Percentiles rank a stretch among this genome's conserved stretches.
phyloP scores from a whole-genome alignment of 352 stramenopile genomes.

The Phytophthora hybrid region DNA sequence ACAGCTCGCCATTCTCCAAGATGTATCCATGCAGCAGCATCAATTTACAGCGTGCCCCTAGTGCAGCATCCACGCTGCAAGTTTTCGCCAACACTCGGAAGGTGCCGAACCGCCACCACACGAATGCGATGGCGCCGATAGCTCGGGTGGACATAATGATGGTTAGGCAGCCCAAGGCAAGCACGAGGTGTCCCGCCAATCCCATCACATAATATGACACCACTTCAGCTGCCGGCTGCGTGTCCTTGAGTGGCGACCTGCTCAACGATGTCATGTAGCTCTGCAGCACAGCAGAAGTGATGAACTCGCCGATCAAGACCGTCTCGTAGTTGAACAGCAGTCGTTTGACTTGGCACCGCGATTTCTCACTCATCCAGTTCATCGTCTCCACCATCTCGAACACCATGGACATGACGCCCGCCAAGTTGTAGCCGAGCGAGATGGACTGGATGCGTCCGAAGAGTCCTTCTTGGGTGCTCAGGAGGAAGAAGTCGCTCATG shows the following conservation, averaged over 20 bases:
- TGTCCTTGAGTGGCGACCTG: constrained; percentile 16
- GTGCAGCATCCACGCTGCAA: constrained; percentile 28
- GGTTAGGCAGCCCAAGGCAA: constrained; percentile 28
- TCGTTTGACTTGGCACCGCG: constrained; percentile 14
- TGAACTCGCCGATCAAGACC: constrained; percentile 33
- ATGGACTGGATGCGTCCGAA: constrained; percentile 36
- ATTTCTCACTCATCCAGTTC: constrained; percentile 30
- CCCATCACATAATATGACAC: constrained; percentile 34
- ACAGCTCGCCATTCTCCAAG: constrained; percentile 26
- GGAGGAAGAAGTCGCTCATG: constrained; percentile 40
- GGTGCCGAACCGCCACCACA: constrained; percentile 17
- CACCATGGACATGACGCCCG: constrained; percentile 36
- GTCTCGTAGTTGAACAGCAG: constrained; percentile 41
- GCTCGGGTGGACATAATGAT: constrained; percentile 23
- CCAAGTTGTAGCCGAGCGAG: constrained; percentile 43
- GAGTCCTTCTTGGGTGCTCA: constrained; percentile 31
- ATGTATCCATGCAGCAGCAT: constrained; percentile 32
- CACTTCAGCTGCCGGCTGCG: constrained; percentile 11
- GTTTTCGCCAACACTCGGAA: constrained; percentile 16
- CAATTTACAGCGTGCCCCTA: constrained; percentile 32
- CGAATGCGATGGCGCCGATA: constrained; percentile 17
- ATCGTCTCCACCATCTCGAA: constrained; percentile 43
- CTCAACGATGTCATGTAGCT: constrained; percentile 31
- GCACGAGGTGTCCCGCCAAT: constrained; percentile 23
- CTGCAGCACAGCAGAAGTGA: constrained; percentile 29